A percentile compares a stretch with the other conserved stretches of the same genome.
Evolutionary conservation across 768 basidiomycete genomes (phyloP).

Genomic region (Rhodosporidiobolus sp.): DNA sequence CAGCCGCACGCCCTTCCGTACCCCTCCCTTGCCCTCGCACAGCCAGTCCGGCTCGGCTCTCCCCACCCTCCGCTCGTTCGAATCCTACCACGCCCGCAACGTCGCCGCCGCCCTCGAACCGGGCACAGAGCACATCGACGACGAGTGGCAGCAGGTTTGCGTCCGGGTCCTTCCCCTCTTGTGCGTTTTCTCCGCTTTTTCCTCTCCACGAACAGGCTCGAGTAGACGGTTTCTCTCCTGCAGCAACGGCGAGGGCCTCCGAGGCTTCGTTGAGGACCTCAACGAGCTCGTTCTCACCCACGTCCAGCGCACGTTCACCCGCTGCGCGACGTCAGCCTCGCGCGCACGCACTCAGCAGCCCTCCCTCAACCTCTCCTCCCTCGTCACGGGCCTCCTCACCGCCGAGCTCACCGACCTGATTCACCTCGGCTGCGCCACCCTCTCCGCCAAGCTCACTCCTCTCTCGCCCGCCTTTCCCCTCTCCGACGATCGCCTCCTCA

Average conservation of each 20-base stretch:
- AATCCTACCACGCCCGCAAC: slow-evolving; percentile 23
- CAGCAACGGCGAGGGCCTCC: slow-evolving; percentile 45
- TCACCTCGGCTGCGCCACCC: slow-evolving; percentile 39
- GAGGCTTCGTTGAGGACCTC: slow-evolving; percentile 43
- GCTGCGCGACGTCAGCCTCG: not conserved
- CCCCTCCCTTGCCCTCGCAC: not conserved
- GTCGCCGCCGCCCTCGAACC: slow-evolving; percentile 31
- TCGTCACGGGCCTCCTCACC: slow-evolving; percentile 36
- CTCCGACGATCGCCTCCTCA: slow-evolving; percentile 36
- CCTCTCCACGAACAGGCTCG: too few relatives aligned
- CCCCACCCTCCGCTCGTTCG: slow-evolving; percentile 9
- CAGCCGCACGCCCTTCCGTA: not conserved
- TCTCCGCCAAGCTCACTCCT: slow-evolving; percentile 37
- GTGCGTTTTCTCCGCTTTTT: slow-evolving; percentile 13
- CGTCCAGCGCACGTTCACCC: slow-evolving; percentile 38
- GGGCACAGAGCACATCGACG: slow-evolving; percentile 25
- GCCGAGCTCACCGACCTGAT: slow-evolving; percentile 41
- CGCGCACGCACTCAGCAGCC: not conserved
- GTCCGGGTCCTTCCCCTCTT: slow-evolving; percentile 42
- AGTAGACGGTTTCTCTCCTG: not conserved
- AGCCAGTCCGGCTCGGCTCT: not conserved
- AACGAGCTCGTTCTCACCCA: slow-evolving; percentile 36
- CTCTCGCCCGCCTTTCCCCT: not conserved
- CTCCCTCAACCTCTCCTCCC: slow-evolving; percentile 16
- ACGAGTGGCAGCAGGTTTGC: slow-evolving; percentile 44